phyloP scores from a whole-genome alignment of 2,329 filamentous ascomycete genomes.

The Phaeosphaeriaceae sp. region DNA sequence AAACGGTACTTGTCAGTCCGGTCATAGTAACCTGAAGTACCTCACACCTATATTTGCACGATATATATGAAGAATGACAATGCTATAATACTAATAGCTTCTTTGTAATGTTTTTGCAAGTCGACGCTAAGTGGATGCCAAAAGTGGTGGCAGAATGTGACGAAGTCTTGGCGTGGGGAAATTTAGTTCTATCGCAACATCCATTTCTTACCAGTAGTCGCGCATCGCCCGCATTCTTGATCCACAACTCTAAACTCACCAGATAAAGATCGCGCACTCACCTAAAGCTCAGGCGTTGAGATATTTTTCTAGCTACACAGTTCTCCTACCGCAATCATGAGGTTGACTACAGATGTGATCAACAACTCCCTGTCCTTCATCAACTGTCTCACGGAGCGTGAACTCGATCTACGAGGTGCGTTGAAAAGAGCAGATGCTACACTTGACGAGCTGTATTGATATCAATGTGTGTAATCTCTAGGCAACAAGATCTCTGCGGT shows the following conservation, averaged over 20 bases:
- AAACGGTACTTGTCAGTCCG: too few relatives aligned
- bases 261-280: not conserved
- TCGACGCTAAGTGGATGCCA: not conserved
- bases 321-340: slow-evolving; percentile 70
- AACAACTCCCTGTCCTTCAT: slow-evolving; percentile 95
- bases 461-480: slow-evolving; percentile 70
- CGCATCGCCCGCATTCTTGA: not conserved
- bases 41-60: too few relatives aligned
- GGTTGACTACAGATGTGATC: slow-evolving; percentile 95
- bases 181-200: not conserved
- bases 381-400: slow-evolving; percentile 97
- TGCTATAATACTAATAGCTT: too few relatives aligned
- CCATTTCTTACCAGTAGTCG: not conserved
- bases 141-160: not conserved
- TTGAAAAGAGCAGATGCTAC: slow-evolving; percentile 98
- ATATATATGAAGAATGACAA: too few relatives aligned
- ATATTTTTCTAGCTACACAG: not conserved
- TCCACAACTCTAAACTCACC: not conserved
- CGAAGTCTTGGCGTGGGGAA: slow-evolving; percentile 5
- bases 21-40: too few relatives aligned
- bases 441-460: slow-evolving; percentile 87
- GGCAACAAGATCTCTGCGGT: slow-evolving; percentile 97
- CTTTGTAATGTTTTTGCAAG: not conserved
- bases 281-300: not conserved
- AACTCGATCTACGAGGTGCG: slow-evolving; percentile 99